Conservation (phyloP, 148 eudicot species). For the Bassia scoparia region DNA sequence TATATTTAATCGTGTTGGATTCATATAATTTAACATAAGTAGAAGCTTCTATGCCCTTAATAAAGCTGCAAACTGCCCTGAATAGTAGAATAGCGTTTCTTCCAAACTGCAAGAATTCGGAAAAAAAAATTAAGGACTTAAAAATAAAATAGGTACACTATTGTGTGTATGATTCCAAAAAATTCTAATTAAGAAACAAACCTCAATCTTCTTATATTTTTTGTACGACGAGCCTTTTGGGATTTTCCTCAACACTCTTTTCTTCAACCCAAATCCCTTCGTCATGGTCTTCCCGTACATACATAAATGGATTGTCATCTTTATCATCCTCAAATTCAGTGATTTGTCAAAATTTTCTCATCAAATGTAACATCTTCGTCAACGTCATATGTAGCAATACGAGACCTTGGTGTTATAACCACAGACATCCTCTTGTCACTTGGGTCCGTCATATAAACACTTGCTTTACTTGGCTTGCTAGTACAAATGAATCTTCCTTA, state of each 20-base stretch:
- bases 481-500: slow-evolving; percentile 1
- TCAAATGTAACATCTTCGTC: background rate
- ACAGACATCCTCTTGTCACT: background rate
- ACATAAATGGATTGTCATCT: background rate
- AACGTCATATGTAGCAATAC: background rate
- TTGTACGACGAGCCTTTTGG: background rate
- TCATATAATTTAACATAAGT: too few species aligned
- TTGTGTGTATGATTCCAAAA: fast-evolving
- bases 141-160: background rate
- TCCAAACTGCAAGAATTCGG: too few species aligned
- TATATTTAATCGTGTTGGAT: too few species aligned
- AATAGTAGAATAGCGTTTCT: too few species aligned
- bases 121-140: background rate
- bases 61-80: too few species aligned
- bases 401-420: background rate
- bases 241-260: background rate
- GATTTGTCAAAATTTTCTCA: background rate
- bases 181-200: too few species aligned
- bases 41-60: too few species aligned
- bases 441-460: slow-evolving; percentile 3
- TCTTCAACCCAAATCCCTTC: background rate
- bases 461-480: background rate
- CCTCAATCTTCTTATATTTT: background rate
- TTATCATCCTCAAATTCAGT: background rate
- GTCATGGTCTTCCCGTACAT: background rate